These are phyloP conservation scores for Moricandia moricandioides DNA, from an alignment of 345 rosid species.

Conservation along the genomic window DNA sequence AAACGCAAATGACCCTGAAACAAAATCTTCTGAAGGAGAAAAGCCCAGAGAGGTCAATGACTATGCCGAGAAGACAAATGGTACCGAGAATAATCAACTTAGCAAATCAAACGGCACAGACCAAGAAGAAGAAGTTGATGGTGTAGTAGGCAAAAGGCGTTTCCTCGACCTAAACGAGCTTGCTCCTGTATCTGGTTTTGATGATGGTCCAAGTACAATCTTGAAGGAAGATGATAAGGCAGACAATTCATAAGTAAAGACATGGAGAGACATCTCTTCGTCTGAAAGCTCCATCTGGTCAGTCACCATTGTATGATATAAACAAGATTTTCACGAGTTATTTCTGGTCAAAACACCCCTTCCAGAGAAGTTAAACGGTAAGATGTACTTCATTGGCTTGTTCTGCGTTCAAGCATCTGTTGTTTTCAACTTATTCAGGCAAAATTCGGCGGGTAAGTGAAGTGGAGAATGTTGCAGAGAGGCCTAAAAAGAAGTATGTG, in stretches of 20 bases:
- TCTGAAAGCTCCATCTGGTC: conserved; percentile 19
- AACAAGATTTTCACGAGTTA: conserved; percentile 22
- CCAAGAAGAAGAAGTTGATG: conserved; percentile 70
- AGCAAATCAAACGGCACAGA: conserved; percentile 51
- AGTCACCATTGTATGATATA: conserved; percentile 33
- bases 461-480: conserved; percentile 17
- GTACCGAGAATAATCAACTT: conserved; percentile 46
- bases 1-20: conserved; percentile 52
- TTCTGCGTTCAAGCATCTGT: conserved; percentile 27
- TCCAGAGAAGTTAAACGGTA: conserved; percentile 18
- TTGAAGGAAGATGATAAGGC: conserved; percentile 62
- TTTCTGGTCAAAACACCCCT: conserved; percentile 18
- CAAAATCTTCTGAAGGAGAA: conserved; percentile 43
- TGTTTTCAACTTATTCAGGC: conserved; percentile 27
- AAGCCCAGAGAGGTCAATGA: conserved; percentile 24
- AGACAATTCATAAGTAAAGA: conserved; percentile 50
- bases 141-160: conserved; percentile 58
- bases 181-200: conserved; percentile 94
- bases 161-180: conserved; percentile 96
- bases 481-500: conserved; percentile 32
- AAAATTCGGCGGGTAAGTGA: conserved; percentile 23
- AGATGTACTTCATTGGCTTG: conserved; percentile 22
- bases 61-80: conserved; percentile 32
- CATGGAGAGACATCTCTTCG: not conserved
- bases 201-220: conserved; percentile 68